Evolutionary conservation across 495 filamentous ascomycete genomes (phyloP).

Genomic region (Penicillium coprophilum): DNA sequence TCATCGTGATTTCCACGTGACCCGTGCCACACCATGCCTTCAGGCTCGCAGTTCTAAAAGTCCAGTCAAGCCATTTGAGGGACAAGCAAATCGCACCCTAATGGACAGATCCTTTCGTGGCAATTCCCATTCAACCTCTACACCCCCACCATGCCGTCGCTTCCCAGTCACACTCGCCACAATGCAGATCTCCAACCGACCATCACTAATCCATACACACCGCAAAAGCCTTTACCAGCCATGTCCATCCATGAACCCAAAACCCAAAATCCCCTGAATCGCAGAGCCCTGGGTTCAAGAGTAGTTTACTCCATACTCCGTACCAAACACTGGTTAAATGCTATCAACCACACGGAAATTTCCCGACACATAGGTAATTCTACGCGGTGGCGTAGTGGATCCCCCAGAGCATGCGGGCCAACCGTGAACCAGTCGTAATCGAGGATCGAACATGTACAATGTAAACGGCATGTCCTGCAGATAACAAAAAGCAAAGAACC

Average conservation of each 20-base stretch:
- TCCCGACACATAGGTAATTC: neutral
- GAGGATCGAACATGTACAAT: neutral
- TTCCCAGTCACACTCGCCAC: neutral
- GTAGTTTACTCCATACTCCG: no score
- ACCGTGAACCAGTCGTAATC: conserved; percentile 2
- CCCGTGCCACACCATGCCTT: neutral
- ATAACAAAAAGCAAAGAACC: neutral
- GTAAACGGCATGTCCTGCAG: conserved; percentile 4
- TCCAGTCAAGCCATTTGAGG: neutral
- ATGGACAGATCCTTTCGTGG: neutral
- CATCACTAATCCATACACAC: conserved; percentile 2
- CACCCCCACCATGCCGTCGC: neutral
- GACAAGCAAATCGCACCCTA: neutral
- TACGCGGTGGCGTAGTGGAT: conserved; percentile 11
- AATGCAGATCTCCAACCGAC: conserved; percentile 3
- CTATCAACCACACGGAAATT: conserved; percentile 2
- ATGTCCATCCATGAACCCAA: neutral
- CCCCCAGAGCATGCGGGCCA: neutral
- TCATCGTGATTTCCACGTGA: neutral
- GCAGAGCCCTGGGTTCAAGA: neutral
- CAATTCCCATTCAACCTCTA: neutral
- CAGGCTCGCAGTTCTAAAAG: neutral
- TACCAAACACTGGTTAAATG: neutral
- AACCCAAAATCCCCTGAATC: neutral
- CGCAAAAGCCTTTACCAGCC: neutral